Evolutionary conservation across 495 filamentous ascomycete species (phyloP).

Genomic region (Penicillium cosmopolitanum): DNA sequence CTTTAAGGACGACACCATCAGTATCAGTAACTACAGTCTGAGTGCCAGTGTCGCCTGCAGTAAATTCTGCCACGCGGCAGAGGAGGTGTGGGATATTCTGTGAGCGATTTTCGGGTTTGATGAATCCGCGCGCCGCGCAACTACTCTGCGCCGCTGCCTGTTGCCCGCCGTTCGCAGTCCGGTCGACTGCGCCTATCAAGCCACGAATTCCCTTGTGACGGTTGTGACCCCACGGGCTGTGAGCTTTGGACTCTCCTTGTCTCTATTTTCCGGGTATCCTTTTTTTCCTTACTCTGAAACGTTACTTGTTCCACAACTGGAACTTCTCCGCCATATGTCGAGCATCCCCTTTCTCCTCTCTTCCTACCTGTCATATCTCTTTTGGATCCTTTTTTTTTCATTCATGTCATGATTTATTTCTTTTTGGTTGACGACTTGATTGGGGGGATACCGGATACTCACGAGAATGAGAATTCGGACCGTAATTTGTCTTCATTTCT

Average conservation of each 20-base stretch:
- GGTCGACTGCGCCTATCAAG: conserved; percentile 19
- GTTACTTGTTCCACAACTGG: background rate
- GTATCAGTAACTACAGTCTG: conserved; percentile 96
- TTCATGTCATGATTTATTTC: background rate
- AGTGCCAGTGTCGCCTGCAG: conserved; percentile 97
- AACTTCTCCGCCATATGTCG: background rate
- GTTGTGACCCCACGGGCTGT: conserved; percentile 4
- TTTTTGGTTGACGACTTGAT: conserved; percentile 1
- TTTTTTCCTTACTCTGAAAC: conserved; percentile 7
- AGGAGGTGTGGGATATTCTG: conserved; percentile 94
- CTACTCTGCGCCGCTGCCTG: conserved; percentile 12
- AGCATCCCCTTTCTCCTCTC: background rate
- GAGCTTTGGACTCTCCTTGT: conserved; percentile 4
- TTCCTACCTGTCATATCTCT: background rate
- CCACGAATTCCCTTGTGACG: conserved; percentile 43
- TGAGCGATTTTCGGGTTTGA: conserved; percentile 39
- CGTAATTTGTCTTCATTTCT: conserved; percentile 3
- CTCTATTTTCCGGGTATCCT: conserved; percentile 7
- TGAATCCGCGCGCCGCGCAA: conserved; percentile 18
- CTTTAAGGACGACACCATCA: conserved; percentile 95
- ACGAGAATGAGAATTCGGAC: background rate
- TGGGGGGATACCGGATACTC: conserved; percentile 2
- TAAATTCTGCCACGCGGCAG: conserved; percentile 98
- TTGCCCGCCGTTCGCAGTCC: conserved; percentile 13
- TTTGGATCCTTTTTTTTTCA: background rate